A percentile compares a stretch with the other conserved stretches of the same genome.
Evolutionary conservation across 257 asterid genomes (phyloP).

Genomic region (Euphrasia confusa): DNA sequence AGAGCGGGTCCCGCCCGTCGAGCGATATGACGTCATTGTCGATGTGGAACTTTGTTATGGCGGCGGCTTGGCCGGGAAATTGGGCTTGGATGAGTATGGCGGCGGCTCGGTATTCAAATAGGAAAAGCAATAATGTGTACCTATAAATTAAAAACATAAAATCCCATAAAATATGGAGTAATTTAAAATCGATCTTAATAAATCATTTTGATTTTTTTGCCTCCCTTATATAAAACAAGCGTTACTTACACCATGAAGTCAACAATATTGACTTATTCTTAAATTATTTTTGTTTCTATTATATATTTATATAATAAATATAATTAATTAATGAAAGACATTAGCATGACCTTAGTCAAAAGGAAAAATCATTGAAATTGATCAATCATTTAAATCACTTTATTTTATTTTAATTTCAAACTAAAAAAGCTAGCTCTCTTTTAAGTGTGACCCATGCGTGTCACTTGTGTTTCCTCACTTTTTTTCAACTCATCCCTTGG

Average conservation of each 20-base stretch:
- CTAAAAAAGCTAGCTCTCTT: conserved; percentile 26
- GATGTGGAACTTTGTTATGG: conserved; percentile 48
- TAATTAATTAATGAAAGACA: no score
- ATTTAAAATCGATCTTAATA: background rate
- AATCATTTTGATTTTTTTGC: background rate
- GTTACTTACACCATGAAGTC: background rate
- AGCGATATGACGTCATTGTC: conserved; percentile 67
- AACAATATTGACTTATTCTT: background rate
- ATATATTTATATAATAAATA: background rate
- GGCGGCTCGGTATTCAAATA: conserved; percentile 75
- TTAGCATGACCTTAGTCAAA: conserved; percentile 21
- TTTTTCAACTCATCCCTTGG: conserved; percentile 8
- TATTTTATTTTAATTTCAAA: conserved; percentile 8
- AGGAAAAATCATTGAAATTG: conserved; percentile 18
- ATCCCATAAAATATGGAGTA: background rate
- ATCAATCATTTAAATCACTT: conserved; percentile 2
- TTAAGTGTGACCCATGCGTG: conserved; percentile 28
- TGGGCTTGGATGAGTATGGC: conserved; percentile 45
- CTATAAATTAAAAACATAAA: conserved; percentile 21
- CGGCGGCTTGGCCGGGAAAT: conserved; percentile 67
- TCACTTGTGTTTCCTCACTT: conserved; percentile 30
- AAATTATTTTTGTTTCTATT: background rate
- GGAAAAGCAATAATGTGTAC: conserved; percentile 65
- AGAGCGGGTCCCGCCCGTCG: conserved; percentile 67
- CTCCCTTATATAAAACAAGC: background rate